A percentile compares a stretch with the other conserved stretches of the same genome.
Evolutionary conservation across 768 basidiomycete genomes (phyloP).

Genomic region (Mycena haematopus): DNA sequence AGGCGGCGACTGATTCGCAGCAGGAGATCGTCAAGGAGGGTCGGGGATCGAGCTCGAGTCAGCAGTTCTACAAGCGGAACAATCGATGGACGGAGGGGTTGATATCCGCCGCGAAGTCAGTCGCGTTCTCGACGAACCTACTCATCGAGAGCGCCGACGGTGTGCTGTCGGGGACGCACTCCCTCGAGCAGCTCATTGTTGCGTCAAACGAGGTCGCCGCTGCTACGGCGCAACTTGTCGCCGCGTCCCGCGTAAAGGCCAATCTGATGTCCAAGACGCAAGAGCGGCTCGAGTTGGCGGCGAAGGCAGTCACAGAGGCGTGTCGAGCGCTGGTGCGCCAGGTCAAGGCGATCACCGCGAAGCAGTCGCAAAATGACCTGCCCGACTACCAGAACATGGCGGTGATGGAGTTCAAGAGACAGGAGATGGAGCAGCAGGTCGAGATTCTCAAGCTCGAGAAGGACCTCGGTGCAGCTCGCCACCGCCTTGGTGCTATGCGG

Average conservation of each 20-base stretch:
- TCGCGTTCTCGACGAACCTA: conserved; percentile 94
- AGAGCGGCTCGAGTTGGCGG: conserved; percentile 92
- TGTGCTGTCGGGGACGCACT: conserved; percentile 94
- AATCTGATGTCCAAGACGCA: conserved; percentile 99
- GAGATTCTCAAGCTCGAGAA: conserved; percentile 96
- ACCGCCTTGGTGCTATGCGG: conserved; percentile 83
- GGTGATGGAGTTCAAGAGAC: conserved; percentile 91
- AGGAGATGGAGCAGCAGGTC: conserved; percentile 99
- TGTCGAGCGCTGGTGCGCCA: conserved; percentile 96
- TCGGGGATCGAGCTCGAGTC: conserved; percentile 86
- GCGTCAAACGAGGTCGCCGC: conserved; percentile 99
- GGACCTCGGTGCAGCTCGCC: conserved; percentile 87
- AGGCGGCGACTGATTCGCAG: conserved; percentile 97
- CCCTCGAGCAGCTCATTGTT: conserved; percentile 97
- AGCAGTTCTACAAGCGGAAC: conserved; percentile 99
- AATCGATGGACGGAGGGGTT: conserved; percentile 99
- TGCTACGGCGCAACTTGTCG: conserved; percentile 97
- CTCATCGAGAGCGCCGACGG: conserved; percentile 98
- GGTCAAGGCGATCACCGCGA: conserved; percentile 93
- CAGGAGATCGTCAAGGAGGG: conserved; percentile 98
- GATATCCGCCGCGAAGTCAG: conserved; percentile 96
- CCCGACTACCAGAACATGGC: conserved; percentile 92
- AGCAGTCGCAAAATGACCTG: conserved; percentile 81
- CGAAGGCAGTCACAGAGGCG: conserved; percentile 97
- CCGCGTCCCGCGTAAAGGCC: conserved; percentile 97